phyloP scores from a whole-genome alignment of 2,329 filamentous ascomycete genomes.

The Aspergillus latus region DNA sequence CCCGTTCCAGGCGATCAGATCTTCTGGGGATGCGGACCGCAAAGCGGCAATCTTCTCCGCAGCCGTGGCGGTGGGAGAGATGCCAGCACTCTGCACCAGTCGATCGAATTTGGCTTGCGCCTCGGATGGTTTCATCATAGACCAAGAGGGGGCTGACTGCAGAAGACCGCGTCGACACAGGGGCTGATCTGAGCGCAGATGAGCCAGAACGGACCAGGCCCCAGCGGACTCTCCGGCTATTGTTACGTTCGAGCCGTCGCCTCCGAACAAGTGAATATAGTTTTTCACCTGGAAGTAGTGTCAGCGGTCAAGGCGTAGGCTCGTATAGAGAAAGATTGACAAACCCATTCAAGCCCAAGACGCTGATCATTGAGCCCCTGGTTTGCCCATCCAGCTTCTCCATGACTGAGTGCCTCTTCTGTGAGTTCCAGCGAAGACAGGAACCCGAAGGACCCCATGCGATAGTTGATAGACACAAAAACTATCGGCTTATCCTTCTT shows the following conservation, averaged over 20 bases:
- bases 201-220: slow-evolving; percentile 4
- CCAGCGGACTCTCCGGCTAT: slow-evolving; percentile 5
- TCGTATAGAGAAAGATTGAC: background rate
- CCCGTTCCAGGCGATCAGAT: background rate
- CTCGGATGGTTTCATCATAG: background rate
- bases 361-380: slow-evolving; percentile 4
- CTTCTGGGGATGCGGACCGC: background rate
- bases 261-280: background rate
- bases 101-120: background rate
- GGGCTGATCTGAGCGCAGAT: background rate
- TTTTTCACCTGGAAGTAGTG: background rate
- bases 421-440: background rate
- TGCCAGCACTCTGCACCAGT: background rate
- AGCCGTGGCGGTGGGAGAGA: background rate
- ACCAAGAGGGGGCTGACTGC: background rate
- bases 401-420: background rate
- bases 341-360: slow-evolving; percentile 1
- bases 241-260: background rate
- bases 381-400: background rate
- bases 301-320: no score
- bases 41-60: background rate
- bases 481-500: background rate
- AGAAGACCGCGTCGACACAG: background rate
- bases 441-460: slow-evolving; percentile 4
- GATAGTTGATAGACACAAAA: slow-evolving; percentile 6